These are phyloP conservation scores for Echria macrotheca DNA, from an alignment of 495 filamentous ascomycete genomes.

Conservation along the genomic window DNA sequence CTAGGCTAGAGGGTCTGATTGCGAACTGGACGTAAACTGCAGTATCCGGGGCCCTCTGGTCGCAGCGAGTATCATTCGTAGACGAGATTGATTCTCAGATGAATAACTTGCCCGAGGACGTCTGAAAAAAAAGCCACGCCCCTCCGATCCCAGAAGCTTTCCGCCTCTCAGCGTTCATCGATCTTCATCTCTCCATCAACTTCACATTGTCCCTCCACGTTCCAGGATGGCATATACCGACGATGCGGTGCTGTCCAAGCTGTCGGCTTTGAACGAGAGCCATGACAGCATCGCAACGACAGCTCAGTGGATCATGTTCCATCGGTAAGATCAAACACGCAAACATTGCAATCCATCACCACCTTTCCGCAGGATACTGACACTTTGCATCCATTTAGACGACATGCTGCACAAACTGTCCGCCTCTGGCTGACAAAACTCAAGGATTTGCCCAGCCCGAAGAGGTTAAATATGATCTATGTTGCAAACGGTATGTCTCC, in stretches of 20 bases:
- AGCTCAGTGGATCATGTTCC: conserved; percentile 99
- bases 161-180: too few species aligned
- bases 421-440: conserved; percentile 85
- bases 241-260: conserved; percentile 87
- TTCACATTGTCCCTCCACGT: too few species aligned
- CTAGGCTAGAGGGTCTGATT: too few species aligned
- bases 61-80: too few species aligned
- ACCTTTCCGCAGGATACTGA: conserved; percentile 13
- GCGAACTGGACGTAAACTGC: too few species aligned
- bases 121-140: too few species aligned
- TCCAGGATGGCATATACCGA: conserved; percentile 98
- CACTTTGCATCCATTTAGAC: conserved; percentile 47
- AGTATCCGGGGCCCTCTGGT: too few species aligned
- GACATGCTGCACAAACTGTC: conserved; percentile 82
- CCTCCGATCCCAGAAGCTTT: too few species aligned
- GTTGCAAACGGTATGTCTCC: conserved; percentile 73
- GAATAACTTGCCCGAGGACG: too few species aligned
- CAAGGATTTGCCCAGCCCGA: conserved; percentile 74
- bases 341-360: not conserved
- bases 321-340: conserved; percentile 57
- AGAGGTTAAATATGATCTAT: conserved; percentile 87
- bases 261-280: conserved; percentile 90
- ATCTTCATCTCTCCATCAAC: too few species aligned
- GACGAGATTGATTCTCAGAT: too few species aligned
- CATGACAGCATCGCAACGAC: conserved; percentile 94